phyloP scores from a whole-genome alignment of 352 stramenopile genomes.

The Phytophthora macrochlamydospora region DNA sequence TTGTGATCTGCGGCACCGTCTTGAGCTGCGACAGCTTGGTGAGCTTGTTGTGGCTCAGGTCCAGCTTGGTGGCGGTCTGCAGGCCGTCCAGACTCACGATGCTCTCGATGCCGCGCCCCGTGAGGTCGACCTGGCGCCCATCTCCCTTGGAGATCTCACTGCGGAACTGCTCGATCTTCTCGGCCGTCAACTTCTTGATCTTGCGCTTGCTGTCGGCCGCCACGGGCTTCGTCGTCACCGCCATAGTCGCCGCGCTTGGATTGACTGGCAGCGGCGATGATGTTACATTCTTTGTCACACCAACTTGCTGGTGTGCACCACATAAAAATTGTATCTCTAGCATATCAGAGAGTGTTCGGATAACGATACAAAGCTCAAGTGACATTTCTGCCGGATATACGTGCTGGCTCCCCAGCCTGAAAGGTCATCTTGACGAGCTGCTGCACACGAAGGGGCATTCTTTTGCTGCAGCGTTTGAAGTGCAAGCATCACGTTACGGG shows the following conservation, averaged over 20 bases:
- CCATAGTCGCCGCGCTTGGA: constrained; percentile 11
- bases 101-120: constrained; percentile 73
- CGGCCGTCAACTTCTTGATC: constrained; percentile 90
- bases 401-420: not conserved
- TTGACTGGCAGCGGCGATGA: constrained; percentile 13
- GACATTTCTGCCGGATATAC: too few species aligned
- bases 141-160: constrained; percentile 52
- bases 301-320: too few species aligned
- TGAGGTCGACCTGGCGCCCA: constrained; percentile 67
- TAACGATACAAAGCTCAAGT: too few species aligned
- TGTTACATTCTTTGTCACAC: not conserved
- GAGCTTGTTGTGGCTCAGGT: constrained; percentile 88
- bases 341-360: too few species aligned
- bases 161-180: constrained; percentile 69
- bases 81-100: constrained; percentile 80
- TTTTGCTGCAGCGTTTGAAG: too few species aligned
- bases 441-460: too few species aligned
- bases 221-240: constrained; percentile 7
- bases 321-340: too few species aligned
- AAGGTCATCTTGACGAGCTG: not conserved
- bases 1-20: constrained; percentile 59
- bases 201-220: constrained; percentile 48
- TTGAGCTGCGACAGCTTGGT: constrained; percentile 82
- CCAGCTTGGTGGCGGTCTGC: constrained; percentile 66
- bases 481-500: too few species aligned